Percentiles rank a stretch among this genome's conserved stretches.
These are phyloP conservation scores for Trichoderma semiorbis DNA, from an alignment of 2,329 filamentous ascomycete genomes.

Conservation along the genomic window DNA sequence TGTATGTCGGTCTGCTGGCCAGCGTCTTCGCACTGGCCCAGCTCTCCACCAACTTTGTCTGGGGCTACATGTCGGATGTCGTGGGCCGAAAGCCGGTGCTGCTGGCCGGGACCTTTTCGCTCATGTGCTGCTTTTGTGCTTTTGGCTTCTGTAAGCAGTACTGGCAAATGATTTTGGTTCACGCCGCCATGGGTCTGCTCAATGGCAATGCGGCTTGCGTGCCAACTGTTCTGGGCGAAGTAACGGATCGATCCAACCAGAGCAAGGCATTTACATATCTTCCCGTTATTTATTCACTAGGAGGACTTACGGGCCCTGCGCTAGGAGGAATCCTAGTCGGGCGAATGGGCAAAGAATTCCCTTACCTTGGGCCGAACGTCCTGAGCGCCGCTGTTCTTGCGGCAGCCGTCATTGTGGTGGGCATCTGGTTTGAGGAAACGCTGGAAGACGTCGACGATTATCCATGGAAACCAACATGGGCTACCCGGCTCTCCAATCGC, in stretches of 20 bases:
- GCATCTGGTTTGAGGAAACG: slow-evolving; percentile 84
- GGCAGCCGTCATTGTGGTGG: slow-evolving; percentile 68
- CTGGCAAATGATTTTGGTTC: slow-evolving; percentile 81
- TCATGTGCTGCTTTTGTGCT: slow-evolving; percentile 73
- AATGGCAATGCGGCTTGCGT: slow-evolving; percentile 96
- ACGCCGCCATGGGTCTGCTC: slow-evolving; percentile 84
- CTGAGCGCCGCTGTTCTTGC: slow-evolving; percentile 69
- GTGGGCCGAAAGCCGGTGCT: slow-evolving; percentile 72
- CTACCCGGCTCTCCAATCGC: slow-evolving; percentile 30
- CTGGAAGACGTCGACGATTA: slow-evolving; percentile 33
- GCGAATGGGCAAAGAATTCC: slow-evolving; percentile 59
- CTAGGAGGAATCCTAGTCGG: slow-evolving; percentile 83
- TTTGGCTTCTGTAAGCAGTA: slow-evolving; percentile 85
- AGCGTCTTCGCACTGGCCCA: slow-evolving; percentile 91
- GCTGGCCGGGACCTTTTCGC: slow-evolving; percentile 74
- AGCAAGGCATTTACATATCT: slow-evolving; percentile 90
- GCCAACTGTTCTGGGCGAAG: slow-evolving; percentile 88
- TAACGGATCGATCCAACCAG: slow-evolving; percentile 94
- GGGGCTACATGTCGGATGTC: slow-evolving; percentile 58
- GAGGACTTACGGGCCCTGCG: slow-evolving; percentile 87
- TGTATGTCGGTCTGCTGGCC: slow-evolving; percentile 88
- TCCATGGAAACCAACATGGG: slow-evolving; percentile 34
- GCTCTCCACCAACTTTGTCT: slow-evolving; percentile 77
- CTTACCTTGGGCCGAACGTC: slow-evolving; percentile 82
- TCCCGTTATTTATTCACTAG: slow-evolving; percentile 92